These are phyloP conservation scores for Blastobotrys apis DNA, from an alignment of 1,139 yeast genomes.

Conservation along the genomic window DNA sequence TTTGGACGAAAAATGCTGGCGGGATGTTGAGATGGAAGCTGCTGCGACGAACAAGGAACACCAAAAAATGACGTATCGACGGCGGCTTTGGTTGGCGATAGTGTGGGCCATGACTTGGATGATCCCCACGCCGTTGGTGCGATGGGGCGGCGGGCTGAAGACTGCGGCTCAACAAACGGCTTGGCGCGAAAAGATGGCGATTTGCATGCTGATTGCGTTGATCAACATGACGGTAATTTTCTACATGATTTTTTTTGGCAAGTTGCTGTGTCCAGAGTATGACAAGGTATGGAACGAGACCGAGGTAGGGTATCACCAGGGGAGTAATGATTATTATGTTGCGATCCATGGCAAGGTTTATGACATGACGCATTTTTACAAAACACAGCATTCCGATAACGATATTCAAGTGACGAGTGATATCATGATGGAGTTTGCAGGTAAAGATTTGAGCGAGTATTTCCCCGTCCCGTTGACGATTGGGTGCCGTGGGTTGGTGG, in stretches of 20 bases:
- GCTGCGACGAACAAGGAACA: constrained; percentile 10
- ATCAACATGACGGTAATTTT: constrained; percentile 34
- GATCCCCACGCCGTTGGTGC: constrained; percentile 34
- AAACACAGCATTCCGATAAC: constrained; percentile 36
- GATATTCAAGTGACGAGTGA: constrained; percentile 27
- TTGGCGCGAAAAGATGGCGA: constrained; percentile 37
- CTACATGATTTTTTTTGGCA: constrained; percentile 37
- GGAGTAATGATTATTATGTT: constrained; percentile 32
- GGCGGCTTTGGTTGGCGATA: constrained; percentile 30
- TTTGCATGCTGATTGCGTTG: constrained; percentile 32
- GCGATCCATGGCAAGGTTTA: constrained; percentile 37
- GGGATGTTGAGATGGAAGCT: constrained; percentile 5
- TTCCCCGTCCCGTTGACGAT: constrained; percentile 37
- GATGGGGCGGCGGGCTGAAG: constrained; percentile 30
- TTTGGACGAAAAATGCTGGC: not conserved
- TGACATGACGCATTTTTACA: constrained; percentile 36
- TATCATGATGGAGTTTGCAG: constrained; percentile 36
- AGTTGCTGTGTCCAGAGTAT: constrained; percentile 35
- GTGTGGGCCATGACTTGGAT: constrained; percentile 36
- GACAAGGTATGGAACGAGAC: constrained; percentile 37
- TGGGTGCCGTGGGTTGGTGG: constrained; percentile 35
- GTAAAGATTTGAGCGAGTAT: constrained; percentile 33
- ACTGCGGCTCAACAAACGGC: constrained; percentile 35
- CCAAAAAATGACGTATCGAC: constrained; percentile 23
- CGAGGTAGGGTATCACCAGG: constrained; percentile 33